Conservation (phyloP, 2,329 filamentous ascomycete genomes). For the Pestalotiopsis sp. region DNA sequence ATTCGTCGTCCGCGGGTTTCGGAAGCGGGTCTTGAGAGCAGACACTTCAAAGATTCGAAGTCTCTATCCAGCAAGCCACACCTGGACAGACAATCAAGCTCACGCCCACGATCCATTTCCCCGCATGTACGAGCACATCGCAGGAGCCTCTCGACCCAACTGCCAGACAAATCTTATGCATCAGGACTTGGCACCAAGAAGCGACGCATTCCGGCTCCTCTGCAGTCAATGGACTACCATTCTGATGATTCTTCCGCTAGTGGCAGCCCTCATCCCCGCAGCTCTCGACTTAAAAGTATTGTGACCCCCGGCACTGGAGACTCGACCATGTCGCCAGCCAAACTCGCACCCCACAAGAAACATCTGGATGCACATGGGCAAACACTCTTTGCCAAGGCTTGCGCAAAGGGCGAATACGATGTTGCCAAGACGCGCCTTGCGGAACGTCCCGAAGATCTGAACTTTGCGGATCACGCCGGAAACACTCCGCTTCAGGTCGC, state of each 20-base stretch:
- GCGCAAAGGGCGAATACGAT: slow-evolving; percentile 82
- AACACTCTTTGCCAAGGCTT: slow-evolving; percentile 87
- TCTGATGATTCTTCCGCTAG: slow-evolving; percentile 69
- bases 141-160: slow-evolving; percentile 66
- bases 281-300: slow-evolving; percentile 58
- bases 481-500: slow-evolving; percentile 96
- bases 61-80: slow-evolving; percentile 33
- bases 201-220: slow-evolving; percentile 61
- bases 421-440: slow-evolving; percentile 72
- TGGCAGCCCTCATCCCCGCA: slow-evolving; percentile 61
- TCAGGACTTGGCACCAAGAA: slow-evolving; percentile 64
- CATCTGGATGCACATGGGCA: slow-evolving; percentile 91
- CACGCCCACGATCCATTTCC: slow-evolving; percentile 57
- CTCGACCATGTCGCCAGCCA: slow-evolving; percentile 66
- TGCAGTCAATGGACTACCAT: slow-evolving; percentile 65
- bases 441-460: slow-evolving; percentile 84
- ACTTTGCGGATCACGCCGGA: slow-evolving; percentile 90
- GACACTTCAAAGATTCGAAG: slow-evolving; percentile 30
- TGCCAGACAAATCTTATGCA: slow-evolving; percentile 51
- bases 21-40: slow-evolving; percentile 43
- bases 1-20: slow-evolving; percentile 55
- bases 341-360: slow-evolving; percentile 76
- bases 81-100: slow-evolving; percentile 32
- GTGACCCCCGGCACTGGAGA: slow-evolving; percentile 60
- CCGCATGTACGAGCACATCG: slow-evolving; percentile 62